These are phyloP conservation scores for Gossypium turneri DNA, from an alignment of 345 rosid species.

Conservation along the genomic window DNA sequence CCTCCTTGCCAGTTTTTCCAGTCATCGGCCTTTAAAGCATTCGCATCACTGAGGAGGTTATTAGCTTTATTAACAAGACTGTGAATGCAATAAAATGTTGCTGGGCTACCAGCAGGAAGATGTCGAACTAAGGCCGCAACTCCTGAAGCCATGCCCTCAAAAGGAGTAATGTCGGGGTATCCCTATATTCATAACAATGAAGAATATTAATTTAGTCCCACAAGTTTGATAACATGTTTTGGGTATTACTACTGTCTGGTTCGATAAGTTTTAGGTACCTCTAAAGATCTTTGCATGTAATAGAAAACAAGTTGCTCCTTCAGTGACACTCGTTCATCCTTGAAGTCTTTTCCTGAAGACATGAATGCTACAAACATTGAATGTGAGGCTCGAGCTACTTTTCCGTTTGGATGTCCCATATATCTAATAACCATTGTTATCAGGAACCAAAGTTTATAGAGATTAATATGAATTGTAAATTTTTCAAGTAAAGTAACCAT, in stretches of 20 bases:
- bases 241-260: not conserved
- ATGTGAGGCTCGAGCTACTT: slow-evolving; percentile 77
- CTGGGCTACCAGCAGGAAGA: slow-evolving; percentile 95
- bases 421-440: slow-evolving; percentile 45
- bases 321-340: slow-evolving; percentile 46
- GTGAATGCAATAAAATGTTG: slow-evolving; percentile 68
- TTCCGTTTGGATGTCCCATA: slow-evolving; percentile 79
- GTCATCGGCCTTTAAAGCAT: slow-evolving; percentile 28
- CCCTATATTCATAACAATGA: slow-evolving; percentile 40
- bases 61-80: slow-evolving; percentile 68
- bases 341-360: slow-evolving; percentile 59
- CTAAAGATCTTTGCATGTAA: slow-evolving; percentile 78
- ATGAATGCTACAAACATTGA: slow-evolving; percentile 70
- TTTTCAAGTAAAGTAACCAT: slow-evolving; percentile 1
- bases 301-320: slow-evolving; percentile 84
- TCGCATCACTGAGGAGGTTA: slow-evolving; percentile 33
- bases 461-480: not conserved
- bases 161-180: slow-evolving; percentile 78
- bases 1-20: slow-evolving; percentile 63
- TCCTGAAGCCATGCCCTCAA: slow-evolving; percentile 96
- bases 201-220: slow-evolving; percentile 8
- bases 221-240: slow-evolving; percentile 12
- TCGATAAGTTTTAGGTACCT: slow-evolving; percentile 39
- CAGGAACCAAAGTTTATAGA: slow-evolving; percentile 39
- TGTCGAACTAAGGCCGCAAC: slow-evolving; percentile 73